These are phyloP conservation scores for Umbelopsis vinacea DNA, from an alignment of 192 early-diverging fungal species.

Conservation along the genomic window DNA sequence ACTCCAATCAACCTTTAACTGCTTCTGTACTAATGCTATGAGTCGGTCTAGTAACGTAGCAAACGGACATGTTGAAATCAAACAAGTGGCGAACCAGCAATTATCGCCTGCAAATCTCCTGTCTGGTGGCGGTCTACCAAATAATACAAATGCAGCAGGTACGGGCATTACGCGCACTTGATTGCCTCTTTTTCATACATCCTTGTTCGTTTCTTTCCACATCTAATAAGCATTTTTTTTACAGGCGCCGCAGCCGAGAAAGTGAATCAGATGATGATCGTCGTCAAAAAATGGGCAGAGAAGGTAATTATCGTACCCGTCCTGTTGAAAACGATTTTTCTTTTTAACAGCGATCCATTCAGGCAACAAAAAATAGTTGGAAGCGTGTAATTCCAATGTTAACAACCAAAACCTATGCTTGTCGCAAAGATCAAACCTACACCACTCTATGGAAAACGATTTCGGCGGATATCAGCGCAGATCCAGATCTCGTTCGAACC, in stretches of 20 bases:
- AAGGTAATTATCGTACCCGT: not conserved
- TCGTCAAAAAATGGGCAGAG: not conserved
- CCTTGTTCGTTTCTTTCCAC: not conserved
- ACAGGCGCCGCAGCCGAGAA: not conserved
- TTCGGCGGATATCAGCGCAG: not conserved
- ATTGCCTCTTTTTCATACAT: too few relatives aligned
- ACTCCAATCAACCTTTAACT: not conserved
- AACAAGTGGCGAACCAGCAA: not conserved
- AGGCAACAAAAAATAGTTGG: not conserved
- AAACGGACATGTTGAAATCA: not conserved
- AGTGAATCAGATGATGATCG: not conserved
- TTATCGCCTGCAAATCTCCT: slow-evolving; percentile 2
- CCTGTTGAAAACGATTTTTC: too few relatives aligned
- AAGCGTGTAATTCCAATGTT: not conserved
- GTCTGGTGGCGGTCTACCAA: not conserved
- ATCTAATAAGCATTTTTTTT: not conserved
- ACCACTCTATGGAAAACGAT: not conserved
- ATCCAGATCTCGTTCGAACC: not conserved
- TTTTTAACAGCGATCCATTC: not conserved
- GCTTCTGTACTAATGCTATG: too few relatives aligned
- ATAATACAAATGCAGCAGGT: not conserved
- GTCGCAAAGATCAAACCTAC: not conserved
- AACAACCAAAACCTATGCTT: not conserved
- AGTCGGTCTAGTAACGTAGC: not conserved
- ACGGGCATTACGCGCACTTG: not conserved